phyloP scores from a whole-genome alignment of 257 asterid genomes.

The Scutellaria baicalensis region DNA sequence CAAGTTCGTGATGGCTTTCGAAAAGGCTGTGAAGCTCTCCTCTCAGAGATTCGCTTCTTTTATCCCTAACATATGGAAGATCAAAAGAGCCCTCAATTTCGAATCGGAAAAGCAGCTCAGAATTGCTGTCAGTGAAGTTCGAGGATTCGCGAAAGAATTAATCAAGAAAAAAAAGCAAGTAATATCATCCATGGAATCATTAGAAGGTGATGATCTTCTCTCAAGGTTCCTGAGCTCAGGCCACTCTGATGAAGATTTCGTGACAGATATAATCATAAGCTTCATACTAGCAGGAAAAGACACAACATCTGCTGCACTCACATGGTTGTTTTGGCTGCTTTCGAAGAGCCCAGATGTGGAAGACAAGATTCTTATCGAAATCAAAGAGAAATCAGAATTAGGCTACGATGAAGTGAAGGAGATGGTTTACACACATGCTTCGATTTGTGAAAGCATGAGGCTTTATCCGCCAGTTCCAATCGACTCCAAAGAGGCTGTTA shows the following conservation, averaged over 20 bases:
- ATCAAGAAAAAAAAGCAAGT: constrained; percentile 18
- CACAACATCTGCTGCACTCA: constrained; percentile 37
- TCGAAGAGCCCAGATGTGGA: constrained; percentile 24
- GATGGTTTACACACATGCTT: constrained; percentile 44
- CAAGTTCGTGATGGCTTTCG: constrained; percentile 31
- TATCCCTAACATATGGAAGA: constrained; percentile 26
- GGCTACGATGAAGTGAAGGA: constrained; percentile 43
- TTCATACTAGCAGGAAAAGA: constrained; percentile 42
- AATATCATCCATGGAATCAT: constrained; percentile 18
- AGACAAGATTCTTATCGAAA: constrained; percentile 23
- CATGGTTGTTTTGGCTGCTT: constrained; percentile 48
- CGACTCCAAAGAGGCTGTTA: constrained; percentile 25
- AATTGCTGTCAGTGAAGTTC: constrained; percentile 14
- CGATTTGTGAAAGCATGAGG: constrained; percentile 46
- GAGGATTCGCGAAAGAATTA: constrained; percentile 22
- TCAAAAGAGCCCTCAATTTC: constrained; percentile 14
- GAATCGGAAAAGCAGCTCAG: constrained; percentile 34
- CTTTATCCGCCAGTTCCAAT: constrained; percentile 47
- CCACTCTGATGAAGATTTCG: constrained; percentile 29
- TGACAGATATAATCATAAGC: constrained; percentile 34
- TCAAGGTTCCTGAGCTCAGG: constrained; percentile 39
- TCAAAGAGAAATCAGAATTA: constrained; percentile 12
- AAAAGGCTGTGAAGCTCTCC: constrained; percentile 21
- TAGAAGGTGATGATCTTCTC: constrained; percentile 25
- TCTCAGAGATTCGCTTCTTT: constrained; percentile 1